phyloP scores from a whole-genome alignment of 2,329 filamentous ascomycete genomes.

The Sarocladiaceae sp. region DNA sequence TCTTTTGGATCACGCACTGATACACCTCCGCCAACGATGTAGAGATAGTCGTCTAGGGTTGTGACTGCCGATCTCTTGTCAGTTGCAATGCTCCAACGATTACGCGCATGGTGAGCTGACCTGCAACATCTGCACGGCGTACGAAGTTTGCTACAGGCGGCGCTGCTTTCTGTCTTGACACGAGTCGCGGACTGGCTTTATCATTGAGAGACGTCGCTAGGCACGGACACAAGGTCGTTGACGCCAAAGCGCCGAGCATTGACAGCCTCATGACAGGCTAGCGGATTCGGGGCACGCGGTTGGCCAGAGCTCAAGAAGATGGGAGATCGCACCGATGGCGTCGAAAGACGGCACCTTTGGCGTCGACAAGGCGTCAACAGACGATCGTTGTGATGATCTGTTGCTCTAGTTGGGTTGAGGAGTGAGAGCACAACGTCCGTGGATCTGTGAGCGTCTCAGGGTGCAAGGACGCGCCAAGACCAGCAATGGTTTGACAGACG shows the following conservation, averaged over 20 bases:
- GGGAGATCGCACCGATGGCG: not conserved
- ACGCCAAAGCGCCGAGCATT: not conserved
- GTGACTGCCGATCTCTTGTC: not conserved
- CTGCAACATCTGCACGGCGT: constrained; percentile 5
- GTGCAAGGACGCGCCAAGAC: too few species aligned
- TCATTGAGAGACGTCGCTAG: not conserved
- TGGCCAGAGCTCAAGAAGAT: not conserved
- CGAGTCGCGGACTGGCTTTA: not conserved
- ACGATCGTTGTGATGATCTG: too few species aligned
- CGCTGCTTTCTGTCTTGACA: not conserved
- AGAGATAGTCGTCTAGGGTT: constrained; percentile 1
- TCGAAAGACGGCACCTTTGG: too few species aligned
- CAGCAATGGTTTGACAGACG: too few species aligned
- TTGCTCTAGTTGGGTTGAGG: too few species aligned
- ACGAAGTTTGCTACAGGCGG: not conserved
- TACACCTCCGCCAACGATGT: constrained; percentile 4
- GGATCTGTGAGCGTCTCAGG: too few species aligned
- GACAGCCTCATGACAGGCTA: not conserved
- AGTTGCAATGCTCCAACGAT: not conserved
- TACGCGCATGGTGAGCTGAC: not conserved
- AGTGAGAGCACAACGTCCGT: too few species aligned
- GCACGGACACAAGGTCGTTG: not conserved
- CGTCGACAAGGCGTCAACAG: too few species aligned
- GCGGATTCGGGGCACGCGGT: not conserved
- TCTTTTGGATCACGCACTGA: not conserved